Base-by-base conservation (phyloP, 805 yeast species). In the Saturnispora gosingensis region DNA sequence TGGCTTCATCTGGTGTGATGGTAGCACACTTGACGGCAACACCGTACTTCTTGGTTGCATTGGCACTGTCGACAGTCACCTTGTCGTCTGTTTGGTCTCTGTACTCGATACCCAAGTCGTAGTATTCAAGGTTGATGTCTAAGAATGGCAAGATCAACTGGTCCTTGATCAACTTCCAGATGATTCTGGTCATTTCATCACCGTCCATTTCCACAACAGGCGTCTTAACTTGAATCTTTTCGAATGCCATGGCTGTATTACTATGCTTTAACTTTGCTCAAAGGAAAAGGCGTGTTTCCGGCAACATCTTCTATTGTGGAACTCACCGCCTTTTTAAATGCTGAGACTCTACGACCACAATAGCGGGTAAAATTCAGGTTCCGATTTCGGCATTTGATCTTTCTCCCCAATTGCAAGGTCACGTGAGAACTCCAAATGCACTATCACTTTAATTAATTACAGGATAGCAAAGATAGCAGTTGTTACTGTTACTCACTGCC, bases 11-110 rank as follows among this genome's bases (percentile, higher is more conserved):
- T 7, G 98, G 97, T n/a, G 98, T 91, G 68, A 91, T 91, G 49
- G 98, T 91, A 53, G 98, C 98, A 74, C 98, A 91, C 73, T 91
- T 91, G 61, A 91, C 88, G 30, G 96, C 98, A 53, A 91, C 98
- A 50, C 88, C 86, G 68, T 88, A 84, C 69, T 89, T 79, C 68
- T 82, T 72, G 60, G 88, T 90, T 49, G 98, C 98, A 48, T 83
- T 72, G 24, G 97, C 97, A 10, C 96, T 86, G 51, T 91, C 97
- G 35, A 77, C 66, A 18, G 98, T 91, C 59, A 91, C 91, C 71
- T 86, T 68, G 68, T 91, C 98, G 61, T 88, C 76, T 16, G 98
- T 91, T 61, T 78, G 67, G 69, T 91, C 97, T 66, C 98, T 80
- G 72, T 83, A 75, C 68, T 83, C 83, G 57, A 91, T 84, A 34